Percentiles rank a stretch among this genome's conserved stretches.
Evolutionary conservation across 179 eudicot genomes (phyloP).

Genomic region (Beta macrorhiza): DNA sequence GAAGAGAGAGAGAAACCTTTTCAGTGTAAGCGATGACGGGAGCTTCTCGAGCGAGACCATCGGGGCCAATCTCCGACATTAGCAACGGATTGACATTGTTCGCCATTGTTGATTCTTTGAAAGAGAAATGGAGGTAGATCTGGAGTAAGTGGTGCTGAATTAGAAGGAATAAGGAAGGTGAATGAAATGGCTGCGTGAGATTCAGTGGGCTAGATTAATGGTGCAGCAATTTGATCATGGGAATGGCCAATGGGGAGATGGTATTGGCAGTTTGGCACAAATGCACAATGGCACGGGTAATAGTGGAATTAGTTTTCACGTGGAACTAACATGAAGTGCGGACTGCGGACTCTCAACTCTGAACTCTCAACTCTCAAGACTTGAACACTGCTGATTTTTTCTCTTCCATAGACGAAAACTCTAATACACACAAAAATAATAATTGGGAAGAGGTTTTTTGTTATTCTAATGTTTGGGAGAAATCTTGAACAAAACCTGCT

Average conservation of each 20-base stretch:
- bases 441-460: too few relatives aligned
- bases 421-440: too few relatives aligned
- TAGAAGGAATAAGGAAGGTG: not conserved
- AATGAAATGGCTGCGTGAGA: not conserved
- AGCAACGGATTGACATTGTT: slow-evolving; percentile 33
- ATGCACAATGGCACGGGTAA: too few relatives aligned
- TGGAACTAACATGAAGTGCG: not conserved
- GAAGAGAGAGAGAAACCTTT: slow-evolving; percentile 43
- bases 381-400: too few relatives aligned
- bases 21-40: slow-evolving; percentile 90
- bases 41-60: slow-evolving; percentile 77
- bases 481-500: too few relatives aligned
- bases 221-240: slow-evolving; percentile 6
- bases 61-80: slow-evolving; percentile 76
- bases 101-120: slow-evolving; percentile 10
- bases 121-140: not conserved
- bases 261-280: not conserved
- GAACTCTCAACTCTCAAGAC: too few relatives aligned
- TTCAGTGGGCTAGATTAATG: not conserved
- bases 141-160: not conserved
- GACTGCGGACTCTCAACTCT: not conserved
- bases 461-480: too few relatives aligned
- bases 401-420: too few relatives aligned
- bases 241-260: not conserved
- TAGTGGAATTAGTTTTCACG: not conserved